phyloP scores from a whole-genome alignment of 441 rosid species.

The Aleurites moluccanus region DNA sequence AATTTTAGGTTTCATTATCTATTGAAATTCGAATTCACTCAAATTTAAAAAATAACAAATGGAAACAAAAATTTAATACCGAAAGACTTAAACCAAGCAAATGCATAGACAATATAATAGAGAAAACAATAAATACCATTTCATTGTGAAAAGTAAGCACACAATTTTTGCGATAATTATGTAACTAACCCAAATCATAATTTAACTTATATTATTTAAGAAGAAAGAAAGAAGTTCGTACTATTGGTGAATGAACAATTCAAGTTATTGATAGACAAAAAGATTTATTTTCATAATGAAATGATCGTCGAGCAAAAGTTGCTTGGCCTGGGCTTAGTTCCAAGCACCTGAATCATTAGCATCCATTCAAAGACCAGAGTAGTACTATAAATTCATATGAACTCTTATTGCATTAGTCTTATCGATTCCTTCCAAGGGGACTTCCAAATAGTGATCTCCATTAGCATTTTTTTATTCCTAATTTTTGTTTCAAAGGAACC shows the following conservation, averaged over 20 bases:
- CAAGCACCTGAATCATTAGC: conserved; percentile 5
- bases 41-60: no score
- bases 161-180: no score
- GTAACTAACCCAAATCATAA: no score
- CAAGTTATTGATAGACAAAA: neutral
- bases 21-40: no score
- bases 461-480: neutral
- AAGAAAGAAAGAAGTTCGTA: neutral
- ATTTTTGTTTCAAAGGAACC: neutral
- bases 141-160: no score
- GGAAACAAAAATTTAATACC: no score
- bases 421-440: neutral
- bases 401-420: neutral
- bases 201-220: no score
- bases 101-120: no score
- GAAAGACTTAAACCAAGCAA: no score
- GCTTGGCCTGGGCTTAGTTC: neutral
- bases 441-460: neutral
- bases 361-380: neutral
- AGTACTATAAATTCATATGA: neutral
- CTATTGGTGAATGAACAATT: neutral
- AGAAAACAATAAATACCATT: no score
- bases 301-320: neutral
- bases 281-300: neutral
- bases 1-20: no score